Conservation (phyloP, 2,329 filamentous ascomycete species). For the Nakataea oryzae region DNA sequence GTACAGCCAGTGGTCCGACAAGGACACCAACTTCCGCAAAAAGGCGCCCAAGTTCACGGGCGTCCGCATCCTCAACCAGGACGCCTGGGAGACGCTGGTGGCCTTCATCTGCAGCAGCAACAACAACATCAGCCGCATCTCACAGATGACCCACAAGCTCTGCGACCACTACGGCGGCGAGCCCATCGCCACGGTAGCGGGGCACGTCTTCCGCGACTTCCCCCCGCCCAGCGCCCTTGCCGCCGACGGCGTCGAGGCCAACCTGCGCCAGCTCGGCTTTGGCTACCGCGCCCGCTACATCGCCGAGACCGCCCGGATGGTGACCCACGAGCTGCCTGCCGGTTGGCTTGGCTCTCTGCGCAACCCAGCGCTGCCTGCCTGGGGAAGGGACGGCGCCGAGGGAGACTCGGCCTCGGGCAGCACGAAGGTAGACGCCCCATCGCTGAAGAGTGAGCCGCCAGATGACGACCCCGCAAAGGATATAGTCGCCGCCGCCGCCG, state of each 20-base stretch:
- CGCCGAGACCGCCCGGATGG: conserved; percentile 68
- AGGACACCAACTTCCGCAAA: conserved; percentile 80
- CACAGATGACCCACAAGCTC: conserved; percentile 90
- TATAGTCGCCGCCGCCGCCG: conserved; percentile 30
- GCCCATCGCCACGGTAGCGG: conserved; percentile 56
- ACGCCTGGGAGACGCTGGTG: conserved; percentile 89
- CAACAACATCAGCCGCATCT: conserved; percentile 93
- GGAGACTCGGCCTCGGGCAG: conserved; percentile 16
- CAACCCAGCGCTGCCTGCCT: conserved; percentile 62
- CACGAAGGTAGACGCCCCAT: background rate
- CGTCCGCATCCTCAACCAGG: conserved; percentile 84
- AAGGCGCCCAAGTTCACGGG: conserved; percentile 82
- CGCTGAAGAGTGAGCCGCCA: background rate
- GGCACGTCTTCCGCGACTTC: conserved; percentile 75
- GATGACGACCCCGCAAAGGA: conserved; percentile 35
- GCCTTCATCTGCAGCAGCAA: conserved; percentile 98
- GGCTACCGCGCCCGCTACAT: conserved; percentile 94
- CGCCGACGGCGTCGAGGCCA: conserved; percentile 63
- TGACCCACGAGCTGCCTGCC: conserved; percentile 54
- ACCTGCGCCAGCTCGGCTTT: conserved; percentile 76
- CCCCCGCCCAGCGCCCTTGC: conserved; percentile 67
- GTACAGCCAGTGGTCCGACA: conserved; percentile 78
- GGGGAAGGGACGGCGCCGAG: conserved; percentile 22
- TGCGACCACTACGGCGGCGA: conserved; percentile 67
- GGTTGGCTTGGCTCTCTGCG: conserved; percentile 70